A percentile compares a stretch with the other conserved stretches of the same genome.
Evolutionary conservation across 106 monocot genomes (phyloP).

Genomic region (Dendrobium officinale): DNA sequence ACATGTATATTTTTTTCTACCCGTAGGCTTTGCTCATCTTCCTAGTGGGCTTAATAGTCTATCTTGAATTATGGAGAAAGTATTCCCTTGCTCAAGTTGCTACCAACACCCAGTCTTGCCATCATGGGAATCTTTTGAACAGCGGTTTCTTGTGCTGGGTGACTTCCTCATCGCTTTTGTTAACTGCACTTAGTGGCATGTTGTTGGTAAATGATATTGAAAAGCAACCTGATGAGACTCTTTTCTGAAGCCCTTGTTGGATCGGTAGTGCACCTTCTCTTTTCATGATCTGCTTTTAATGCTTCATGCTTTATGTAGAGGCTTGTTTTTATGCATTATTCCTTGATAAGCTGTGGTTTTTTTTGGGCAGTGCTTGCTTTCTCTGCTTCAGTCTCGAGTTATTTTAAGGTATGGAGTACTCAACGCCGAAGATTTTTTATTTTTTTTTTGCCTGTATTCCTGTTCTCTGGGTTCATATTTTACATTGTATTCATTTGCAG

Average conservation of each 20-base stretch:
- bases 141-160: constrained; percentile 51
- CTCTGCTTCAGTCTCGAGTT: constrained; percentile 20
- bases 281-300: constrained; percentile 10
- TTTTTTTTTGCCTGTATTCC: background rate
- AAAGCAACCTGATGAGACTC: constrained; percentile 32
- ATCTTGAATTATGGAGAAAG: constrained; percentile 70
- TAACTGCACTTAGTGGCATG: constrained; percentile 58
- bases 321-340: background rate
- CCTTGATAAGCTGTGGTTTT: background rate
- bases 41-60: constrained; percentile 22
- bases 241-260: constrained; percentile 32
- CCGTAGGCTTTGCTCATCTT: constrained; percentile 23
- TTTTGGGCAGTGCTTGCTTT: constrained; percentile 13
- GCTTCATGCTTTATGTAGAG: background rate
- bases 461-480: background rate
- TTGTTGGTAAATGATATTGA: constrained; percentile 39
- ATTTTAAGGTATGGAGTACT: constrained; percentile 16
- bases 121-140: constrained; percentile 60
- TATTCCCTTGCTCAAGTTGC: constrained; percentile 42
- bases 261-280: constrained; percentile 19
- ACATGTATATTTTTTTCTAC: background rate
- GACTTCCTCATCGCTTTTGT: constrained; percentile 73
- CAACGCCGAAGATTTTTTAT: background rate
- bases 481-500: constrained; percentile 12
- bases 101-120: constrained; percentile 32